These are phyloP conservation scores for Pyrus bretschneideri DNA, from an alignment of 306 rosid genomes.

Conservation along the genomic window DNA sequence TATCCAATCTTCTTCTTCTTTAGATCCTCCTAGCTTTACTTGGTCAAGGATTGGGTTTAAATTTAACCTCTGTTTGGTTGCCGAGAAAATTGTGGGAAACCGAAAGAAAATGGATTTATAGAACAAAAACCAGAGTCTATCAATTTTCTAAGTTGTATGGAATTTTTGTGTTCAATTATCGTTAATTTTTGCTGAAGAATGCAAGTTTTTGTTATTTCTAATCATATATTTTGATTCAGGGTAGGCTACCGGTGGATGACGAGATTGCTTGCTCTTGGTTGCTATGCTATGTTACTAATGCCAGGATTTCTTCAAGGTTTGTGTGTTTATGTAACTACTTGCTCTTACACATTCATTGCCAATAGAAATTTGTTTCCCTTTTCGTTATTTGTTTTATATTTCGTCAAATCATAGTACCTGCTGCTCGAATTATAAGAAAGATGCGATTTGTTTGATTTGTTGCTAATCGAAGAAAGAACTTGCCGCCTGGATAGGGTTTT, in stretches of 20 bases:
- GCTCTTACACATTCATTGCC: not conserved
- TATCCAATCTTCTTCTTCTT: constrained; percentile 2
- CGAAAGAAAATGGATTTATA: not conserved
- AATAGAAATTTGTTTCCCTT: not conserved
- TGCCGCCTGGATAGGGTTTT: not conserved
- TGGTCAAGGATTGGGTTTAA: not conserved
- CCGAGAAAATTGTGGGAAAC: not conserved
- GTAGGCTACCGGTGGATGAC: constrained; percentile 89
- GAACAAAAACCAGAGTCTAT: not conserved
- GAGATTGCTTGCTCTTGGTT: constrained; percentile 54
- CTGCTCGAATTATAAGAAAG: not conserved
- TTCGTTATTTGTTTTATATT: not conserved
- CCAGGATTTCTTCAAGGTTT: constrained; percentile 92
- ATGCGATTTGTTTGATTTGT: not conserved
- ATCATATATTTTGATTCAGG: constrained; percentile 53
- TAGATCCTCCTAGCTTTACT: not conserved
- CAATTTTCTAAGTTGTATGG: not conserved
- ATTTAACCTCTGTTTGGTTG: not conserved
- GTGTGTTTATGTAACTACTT: not conserved
- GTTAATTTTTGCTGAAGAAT: not conserved
- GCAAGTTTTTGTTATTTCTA: constrained; percentile 10
- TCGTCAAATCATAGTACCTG: not conserved
- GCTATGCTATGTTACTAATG: constrained; percentile 77
- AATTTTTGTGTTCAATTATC: not conserved
- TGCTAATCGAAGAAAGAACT: not conserved